Evolutionary conservation across 2,329 filamentous ascomycete species (phyloP).

Genomic region (Rutstroemia sp.): DNA sequence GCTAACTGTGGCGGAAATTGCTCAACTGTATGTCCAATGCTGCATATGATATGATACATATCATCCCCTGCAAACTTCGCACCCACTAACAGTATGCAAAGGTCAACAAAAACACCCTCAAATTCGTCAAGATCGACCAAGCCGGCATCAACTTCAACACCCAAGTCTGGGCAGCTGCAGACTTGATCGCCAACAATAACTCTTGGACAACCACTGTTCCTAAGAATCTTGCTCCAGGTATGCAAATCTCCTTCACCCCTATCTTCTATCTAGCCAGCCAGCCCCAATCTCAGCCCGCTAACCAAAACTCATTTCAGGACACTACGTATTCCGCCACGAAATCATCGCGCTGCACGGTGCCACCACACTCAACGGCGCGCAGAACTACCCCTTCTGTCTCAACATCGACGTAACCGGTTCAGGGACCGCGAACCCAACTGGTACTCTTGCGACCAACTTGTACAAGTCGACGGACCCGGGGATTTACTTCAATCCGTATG

Average conservation of each 20-base stretch:
- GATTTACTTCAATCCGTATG: constrained; percentile 34
- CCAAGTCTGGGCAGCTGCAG: not conserved
- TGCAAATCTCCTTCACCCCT: not conserved
- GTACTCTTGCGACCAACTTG: constrained; percentile 32
- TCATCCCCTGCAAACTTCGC: constrained; percentile 22
- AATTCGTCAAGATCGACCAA: constrained; percentile 5
- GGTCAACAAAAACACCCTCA: constrained; percentile 2
- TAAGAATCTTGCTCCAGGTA: constrained; percentile 2
- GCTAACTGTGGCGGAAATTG: constrained; percentile 33
- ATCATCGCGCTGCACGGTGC: constrained; percentile 28
- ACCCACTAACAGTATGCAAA: not conserved
- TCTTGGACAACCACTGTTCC: constrained; percentile 1
- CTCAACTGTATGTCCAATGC: constrained; percentile 22
- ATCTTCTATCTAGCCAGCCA: not conserved
- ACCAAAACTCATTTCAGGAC: constrained; percentile 34
- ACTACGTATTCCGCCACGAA: constrained; percentile 49
- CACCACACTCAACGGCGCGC: constrained; percentile 33
- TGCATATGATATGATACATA: not conserved
- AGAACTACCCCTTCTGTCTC: constrained; percentile 43
- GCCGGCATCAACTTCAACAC: not conserved
- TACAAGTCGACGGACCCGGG: constrained; percentile 36
- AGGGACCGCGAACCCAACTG: constrained; percentile 32
- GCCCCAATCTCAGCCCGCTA: constrained; percentile 10
- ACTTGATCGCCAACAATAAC: constrained; percentile 1
- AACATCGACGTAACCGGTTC: constrained; percentile 40